Conservation (phyloP, 2,329 filamentous ascomycete genomes). For the Alternaria brassicae region DNA sequence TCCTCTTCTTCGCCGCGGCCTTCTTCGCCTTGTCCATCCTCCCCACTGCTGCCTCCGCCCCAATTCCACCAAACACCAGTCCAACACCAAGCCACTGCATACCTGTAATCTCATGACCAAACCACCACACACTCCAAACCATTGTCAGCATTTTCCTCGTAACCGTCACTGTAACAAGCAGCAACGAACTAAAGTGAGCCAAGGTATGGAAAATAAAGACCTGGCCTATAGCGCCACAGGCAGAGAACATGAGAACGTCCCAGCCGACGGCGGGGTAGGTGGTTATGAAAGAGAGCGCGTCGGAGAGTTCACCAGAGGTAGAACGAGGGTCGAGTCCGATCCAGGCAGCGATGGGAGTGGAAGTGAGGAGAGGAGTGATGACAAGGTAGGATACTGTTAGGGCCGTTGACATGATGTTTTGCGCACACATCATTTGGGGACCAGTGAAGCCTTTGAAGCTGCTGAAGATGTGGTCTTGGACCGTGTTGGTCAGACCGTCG, state of each 20-base stretch:
- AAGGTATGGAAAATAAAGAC: slow-evolving; percentile 96
- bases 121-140: slow-evolving; percentile 93
- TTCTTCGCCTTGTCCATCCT: slow-evolving; percentile 84
- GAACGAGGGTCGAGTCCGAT: slow-evolving; percentile 48
- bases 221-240: slow-evolving; percentile 90
- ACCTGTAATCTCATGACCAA: slow-evolving; percentile 83
- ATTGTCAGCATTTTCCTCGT: slow-evolving; percentile 99
- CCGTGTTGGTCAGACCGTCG: slow-evolving; percentile 94
- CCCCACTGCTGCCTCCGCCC: slow-evolving; percentile 84
- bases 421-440: slow-evolving; percentile 99
- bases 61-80: slow-evolving; percentile 94
- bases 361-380: slow-evolving; percentile 78
- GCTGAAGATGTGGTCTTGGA: slow-evolving; percentile 91
- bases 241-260: slow-evolving; percentile 88
- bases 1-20: slow-evolving; percentile 64
- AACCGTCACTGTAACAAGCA: slow-evolving; percentile 95
- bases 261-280: slow-evolving; percentile 81
- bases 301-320: slow-evolving; percentile 70
- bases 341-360: slow-evolving; percentile 57
- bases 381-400: slow-evolving; percentile 80
- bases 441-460: slow-evolving; percentile 80
- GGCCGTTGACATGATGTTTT: slow-evolving; percentile 85
- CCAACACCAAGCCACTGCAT: slow-evolving; percentile 95
- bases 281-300: slow-evolving; percentile 81
- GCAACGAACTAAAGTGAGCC: slow-evolving; percentile 84